Evolutionary conservation across 179 eudicot genomes (phyloP).

Genomic region (Spergularia azorica): DNA sequence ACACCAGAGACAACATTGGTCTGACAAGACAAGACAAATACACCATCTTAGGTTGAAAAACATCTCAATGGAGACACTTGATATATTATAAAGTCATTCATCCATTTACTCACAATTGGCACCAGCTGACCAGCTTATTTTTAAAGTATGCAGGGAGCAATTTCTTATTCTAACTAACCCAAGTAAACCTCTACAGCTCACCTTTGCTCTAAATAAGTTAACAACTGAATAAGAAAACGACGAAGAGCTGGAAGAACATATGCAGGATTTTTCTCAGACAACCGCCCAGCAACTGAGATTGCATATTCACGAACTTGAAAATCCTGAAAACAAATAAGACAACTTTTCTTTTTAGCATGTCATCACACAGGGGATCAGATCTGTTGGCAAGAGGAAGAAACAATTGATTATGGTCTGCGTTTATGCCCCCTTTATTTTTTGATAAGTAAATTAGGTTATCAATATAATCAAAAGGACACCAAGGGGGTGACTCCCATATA

Average conservation of each 20-base stretch:
- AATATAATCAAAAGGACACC: too few species aligned
- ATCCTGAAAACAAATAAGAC: conserved; percentile 48
- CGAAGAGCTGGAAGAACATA: conserved; percentile 99
- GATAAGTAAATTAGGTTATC: too few species aligned
- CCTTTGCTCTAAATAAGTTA: conserved; percentile 94
- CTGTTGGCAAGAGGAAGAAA: too few species aligned
- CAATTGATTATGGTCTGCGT: too few species aligned
- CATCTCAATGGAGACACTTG: too few species aligned
- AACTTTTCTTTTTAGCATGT: too few species aligned
- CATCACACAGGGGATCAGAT: too few species aligned
- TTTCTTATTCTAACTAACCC: neutral
- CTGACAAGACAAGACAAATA: too few species aligned
- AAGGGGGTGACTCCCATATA: too few species aligned
- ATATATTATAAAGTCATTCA: neutral
- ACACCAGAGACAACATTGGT: too few species aligned
- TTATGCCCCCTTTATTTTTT: too few species aligned
- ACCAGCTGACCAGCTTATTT: neutral
- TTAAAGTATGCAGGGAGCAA: neutral
- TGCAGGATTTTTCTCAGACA: conserved; percentile 99
- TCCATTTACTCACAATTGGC: conserved; percentile 7
- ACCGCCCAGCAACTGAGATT: conserved; percentile 86
- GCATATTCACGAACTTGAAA: conserved; percentile 88
- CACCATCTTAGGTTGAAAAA: too few species aligned
- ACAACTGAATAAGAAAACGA: conserved; percentile 89
- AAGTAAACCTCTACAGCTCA: conserved; percentile 20